Evolutionary conservation across 805 yeast genomes (phyloP), one percentile per base, ranked within the genome.

Genomic region (Nakazawaea pomicola): DNA sequence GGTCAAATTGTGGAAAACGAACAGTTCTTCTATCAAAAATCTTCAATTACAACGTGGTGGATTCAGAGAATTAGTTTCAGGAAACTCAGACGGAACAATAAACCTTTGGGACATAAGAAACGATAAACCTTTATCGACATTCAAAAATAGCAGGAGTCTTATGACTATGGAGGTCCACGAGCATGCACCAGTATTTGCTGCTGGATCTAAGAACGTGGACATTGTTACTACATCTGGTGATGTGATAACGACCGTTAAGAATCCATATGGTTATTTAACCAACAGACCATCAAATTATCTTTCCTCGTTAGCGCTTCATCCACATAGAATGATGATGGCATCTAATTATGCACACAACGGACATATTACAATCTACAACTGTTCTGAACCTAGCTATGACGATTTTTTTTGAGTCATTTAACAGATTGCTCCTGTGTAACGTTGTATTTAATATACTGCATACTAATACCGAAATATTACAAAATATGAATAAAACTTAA

Each of bases 41-140:
- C 80, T 90, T 8, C 95, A 87, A 54, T 83, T 93, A 95, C 99
- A 93, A 65, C 72, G 99, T 52, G 99, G 99, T 29, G 99, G 99
- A 0, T 78, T 78, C 52, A 71, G 99, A 43, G 99, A 93, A 56
- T 70, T 93, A 34, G 83, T 83, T 2, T 80, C 91, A 48, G 98
- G 95, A 0, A 72, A 83, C 7, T 65, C 84, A 0, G 93, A 86
- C 54, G 97, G 99, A 2, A 67, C 70, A 33, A 83, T 93, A 3
- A 84, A 82, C 43, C 58, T 93, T 19, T 93, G 98, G 98, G 99
- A 93, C 61, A 82, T 93, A 23, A 69, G 99, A 45, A 57, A 68
- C 28, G 74, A 76, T 40, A 77, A 77, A 8, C 91, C 96, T 0
- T 85, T 91, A 2, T 64, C 73, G 5, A 64, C 78, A 1, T 87